phyloP scores from a whole-genome alignment of 1,284 basidiomycete genomes.

The Irpex sp. region DNA sequence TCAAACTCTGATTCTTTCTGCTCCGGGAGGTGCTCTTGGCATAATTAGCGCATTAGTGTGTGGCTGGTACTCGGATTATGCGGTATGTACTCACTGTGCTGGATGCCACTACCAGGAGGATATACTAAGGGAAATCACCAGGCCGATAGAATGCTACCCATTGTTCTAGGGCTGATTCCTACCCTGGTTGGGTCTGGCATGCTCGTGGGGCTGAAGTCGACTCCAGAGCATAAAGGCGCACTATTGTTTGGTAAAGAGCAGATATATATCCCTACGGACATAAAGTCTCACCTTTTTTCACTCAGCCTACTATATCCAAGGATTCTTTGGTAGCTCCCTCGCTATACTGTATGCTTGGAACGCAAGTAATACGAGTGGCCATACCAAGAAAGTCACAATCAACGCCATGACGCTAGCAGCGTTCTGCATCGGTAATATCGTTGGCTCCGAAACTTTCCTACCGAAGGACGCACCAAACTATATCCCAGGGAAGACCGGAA shows the following conservation, averaged over 20 bases:
- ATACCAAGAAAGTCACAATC: conserved; percentile 66
- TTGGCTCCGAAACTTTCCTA: conserved; percentile 59
- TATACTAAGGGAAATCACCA: not conserved
- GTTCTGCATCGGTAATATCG: conserved; percentile 58
- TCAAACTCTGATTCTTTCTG: conserved; percentile 59
- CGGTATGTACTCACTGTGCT: conserved; percentile 30
- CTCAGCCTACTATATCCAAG: conserved; percentile 50
- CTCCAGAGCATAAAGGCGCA: conserved; percentile 45
- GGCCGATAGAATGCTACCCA: conserved; percentile 63
- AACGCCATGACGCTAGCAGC: conserved; percentile 58
- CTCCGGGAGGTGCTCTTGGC: conserved; percentile 52
- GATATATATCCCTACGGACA: not conserved
- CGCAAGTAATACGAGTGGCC: conserved; percentile 61
- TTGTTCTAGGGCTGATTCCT: conserved; percentile 56
- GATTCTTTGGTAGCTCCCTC: conserved; percentile 57
- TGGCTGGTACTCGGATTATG: conserved; percentile 65
- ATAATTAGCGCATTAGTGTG: conserved; percentile 47
- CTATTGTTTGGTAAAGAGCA: conserved; percentile 49
- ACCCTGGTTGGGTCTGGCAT: conserved; percentile 56
- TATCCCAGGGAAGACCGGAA: conserved; percentile 60
- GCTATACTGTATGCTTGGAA: conserved; percentile 65
- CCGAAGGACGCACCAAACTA: conserved; percentile 62
- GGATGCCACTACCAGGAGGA: not conserved
- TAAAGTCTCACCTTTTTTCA: not conserved
- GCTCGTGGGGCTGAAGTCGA: conserved; percentile 50